Percentiles rank a stretch among this genome's conserved stretches.
These are phyloP conservation scores for Dactylellina parvicollis DNA, from an alignment of 2,329 filamentous ascomycete genomes.

Conservation along the genomic window DNA sequence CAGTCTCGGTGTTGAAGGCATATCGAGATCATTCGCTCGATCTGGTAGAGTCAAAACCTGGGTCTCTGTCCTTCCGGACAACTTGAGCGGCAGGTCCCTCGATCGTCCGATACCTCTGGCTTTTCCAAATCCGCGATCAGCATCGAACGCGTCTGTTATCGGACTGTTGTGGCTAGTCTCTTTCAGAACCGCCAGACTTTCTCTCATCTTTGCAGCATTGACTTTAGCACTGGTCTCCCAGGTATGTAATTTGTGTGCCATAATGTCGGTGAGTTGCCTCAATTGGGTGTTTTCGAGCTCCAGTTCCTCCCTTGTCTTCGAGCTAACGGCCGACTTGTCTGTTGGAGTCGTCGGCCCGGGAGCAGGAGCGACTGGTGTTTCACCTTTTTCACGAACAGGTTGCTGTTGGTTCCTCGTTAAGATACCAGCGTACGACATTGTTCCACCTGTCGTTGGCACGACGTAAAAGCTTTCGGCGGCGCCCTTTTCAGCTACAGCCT, in stretches of 20 bases:
- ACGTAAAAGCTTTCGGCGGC: conserved; percentile 88
- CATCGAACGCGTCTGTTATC: conserved; percentile 65
- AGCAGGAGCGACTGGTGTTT: conserved; percentile 44
- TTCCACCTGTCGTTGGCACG: conserved; percentile 89
- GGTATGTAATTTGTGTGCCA: conserved; percentile 86
- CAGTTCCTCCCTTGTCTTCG: conserved; percentile 84
- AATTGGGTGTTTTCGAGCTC: conserved; percentile 87
- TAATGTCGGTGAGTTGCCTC: conserved; percentile 83
- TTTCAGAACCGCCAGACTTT: conserved; percentile 84
- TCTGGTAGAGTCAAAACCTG: conserved; percentile 59
- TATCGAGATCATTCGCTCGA: conserved; percentile 37
- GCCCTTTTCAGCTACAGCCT: conserved; percentile 56
- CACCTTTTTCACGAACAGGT: conserved; percentile 37
- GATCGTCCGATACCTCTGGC: conserved; percentile 55
- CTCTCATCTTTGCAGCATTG: conserved; percentile 64
- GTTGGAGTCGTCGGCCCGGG: conserved; percentile 55
- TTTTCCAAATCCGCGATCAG: conserved; percentile 59
- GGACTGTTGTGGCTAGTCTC: conserved; percentile 65
- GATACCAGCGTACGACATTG: conserved; percentile 91
- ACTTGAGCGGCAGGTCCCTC: conserved; percentile 47
- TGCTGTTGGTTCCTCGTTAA: conserved; percentile 67
- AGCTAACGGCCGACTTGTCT: conserved; percentile 41
- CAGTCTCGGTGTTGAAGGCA: conserved; percentile 46
- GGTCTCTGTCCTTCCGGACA: conserved; percentile 55
- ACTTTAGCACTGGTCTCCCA: conserved; percentile 87